Evolutionary conservation across 495 filamentous ascomycete genomes (phyloP), one percentile per base, ranked within the genome.

Genomic region (Apodospora peruviana): DNA sequence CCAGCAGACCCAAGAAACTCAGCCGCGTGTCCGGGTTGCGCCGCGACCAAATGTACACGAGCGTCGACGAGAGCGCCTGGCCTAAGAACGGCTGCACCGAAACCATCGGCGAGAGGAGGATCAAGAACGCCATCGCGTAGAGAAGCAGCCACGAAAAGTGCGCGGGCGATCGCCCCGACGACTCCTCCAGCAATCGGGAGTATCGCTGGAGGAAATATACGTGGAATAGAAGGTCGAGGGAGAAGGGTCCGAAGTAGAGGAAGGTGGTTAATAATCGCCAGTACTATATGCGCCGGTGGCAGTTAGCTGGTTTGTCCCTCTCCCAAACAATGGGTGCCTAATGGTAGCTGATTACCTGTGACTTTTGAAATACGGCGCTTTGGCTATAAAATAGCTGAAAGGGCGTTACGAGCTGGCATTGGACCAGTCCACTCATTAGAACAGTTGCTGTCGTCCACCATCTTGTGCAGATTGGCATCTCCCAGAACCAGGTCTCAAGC

Each of bases 181-280:
- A 89, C 68, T 96, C 93, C 69, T 98, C 93, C 32, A 98, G 83
- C 23, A 96, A 84, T 34, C 94, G 88, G 10, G 91, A 90, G 71
- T 98, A 98, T 21, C 93, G 89, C 60, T 95, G 90, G 38, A 97
- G 82, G 76, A 98, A 98, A 78, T 96, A 98, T 69, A 98, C 86
- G 63, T 98, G 94, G 79, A 96, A 97, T 59, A 97, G 79, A 20
- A 98, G 83, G 68, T 98, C 93, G 57, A 98, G 83, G 36, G 84
- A 90, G 43, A 98, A 80, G 10, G 90, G 90, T 18, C 94, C 94
- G 65, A 97, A 96, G 72, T 97, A 98, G 53, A 96, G 80, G 69
- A 98, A 98, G 2, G 94, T 95, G 11, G 91, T 90, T 16, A 96
- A 51, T 2, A 98, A 74, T 21, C 93, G 89, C 94, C 94, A 97